phyloP scores from a whole-genome alignment of 2,329 filamentous ascomycete genomes.

The Diaporthe humulicola region DNA sequence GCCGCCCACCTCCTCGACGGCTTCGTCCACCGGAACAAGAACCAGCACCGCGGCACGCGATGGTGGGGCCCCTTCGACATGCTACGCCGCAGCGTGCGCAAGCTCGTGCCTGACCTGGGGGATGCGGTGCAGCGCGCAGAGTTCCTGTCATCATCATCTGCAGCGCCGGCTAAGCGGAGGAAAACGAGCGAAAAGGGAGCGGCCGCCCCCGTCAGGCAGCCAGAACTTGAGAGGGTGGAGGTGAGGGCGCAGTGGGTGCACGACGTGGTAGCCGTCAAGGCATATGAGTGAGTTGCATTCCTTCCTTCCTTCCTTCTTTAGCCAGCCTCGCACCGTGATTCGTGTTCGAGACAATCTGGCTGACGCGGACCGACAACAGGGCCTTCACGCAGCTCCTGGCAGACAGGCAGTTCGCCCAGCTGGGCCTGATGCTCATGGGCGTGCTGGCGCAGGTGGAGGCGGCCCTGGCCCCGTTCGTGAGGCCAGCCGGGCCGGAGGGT shows the following conservation, averaged over 20 bases:
- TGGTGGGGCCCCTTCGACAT: constrained; percentile 85
- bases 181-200: constrained; percentile 16
- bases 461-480: constrained; percentile 55
- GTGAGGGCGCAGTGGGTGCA: constrained; percentile 55
- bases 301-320: accelerated
- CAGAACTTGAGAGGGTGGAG: constrained; percentile 36
- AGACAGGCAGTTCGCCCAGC: constrained; percentile 78
- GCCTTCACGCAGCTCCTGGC: constrained; percentile 78
- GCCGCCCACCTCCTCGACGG: constrained; percentile 73
- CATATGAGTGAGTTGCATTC: constrained; percentile 57
- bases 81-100: constrained; percentile 75
- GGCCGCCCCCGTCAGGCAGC: not conserved
- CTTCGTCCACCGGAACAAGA: constrained; percentile 87
- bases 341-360: not conserved
- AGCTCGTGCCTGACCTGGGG: constrained; percentile 60
- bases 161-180: constrained; percentile 35
- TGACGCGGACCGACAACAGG: constrained; percentile 49
- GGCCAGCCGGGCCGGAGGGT: constrained; percentile 37
- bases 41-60: constrained; percentile 84
- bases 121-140: constrained; percentile 42
- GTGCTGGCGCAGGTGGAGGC: constrained; percentile 71
- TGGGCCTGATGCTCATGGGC: constrained; percentile 78
- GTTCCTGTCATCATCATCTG: constrained; percentile 22
- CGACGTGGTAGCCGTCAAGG: constrained; percentile 54
- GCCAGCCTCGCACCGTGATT: not conserved